Percentiles rank a stretch among this genome's conserved stretches.
phyloP scores from a whole-genome alignment of 768 basidiomycete genomes.

The Epithele typhae region DNA sequence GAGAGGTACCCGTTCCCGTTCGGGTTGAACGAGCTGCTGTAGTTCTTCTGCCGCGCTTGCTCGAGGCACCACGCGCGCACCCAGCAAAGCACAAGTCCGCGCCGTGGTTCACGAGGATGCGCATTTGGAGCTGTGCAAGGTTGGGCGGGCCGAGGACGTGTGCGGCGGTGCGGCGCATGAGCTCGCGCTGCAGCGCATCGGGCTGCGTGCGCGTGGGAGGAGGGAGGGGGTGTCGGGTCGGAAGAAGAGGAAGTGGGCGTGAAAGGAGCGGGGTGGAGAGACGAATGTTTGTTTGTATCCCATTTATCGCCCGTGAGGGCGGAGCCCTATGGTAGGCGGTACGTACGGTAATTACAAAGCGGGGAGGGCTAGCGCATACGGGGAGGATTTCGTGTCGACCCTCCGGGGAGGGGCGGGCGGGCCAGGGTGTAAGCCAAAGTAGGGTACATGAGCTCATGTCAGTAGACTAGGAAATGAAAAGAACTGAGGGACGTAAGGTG shows the following conservation, averaged over 20 bases:
- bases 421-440: no score
- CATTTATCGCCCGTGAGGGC: no score
- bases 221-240: neutral
- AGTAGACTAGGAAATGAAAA: no score
- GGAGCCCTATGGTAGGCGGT: no score
- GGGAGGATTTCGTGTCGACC: no score
- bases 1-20: slow-evolving; percentile 41
- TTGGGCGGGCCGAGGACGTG: slow-evolving; percentile 72
- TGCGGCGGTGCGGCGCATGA: slow-evolving; percentile 73
- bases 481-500: no score
- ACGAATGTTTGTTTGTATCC: no score
- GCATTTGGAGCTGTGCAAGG: slow-evolving; percentile 78
- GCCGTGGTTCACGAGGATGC: slow-evolving; percentile 85
- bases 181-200: slow-evolving; percentile 49
- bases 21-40: slow-evolving; percentile 32
- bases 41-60: slow-evolving; percentile 22
- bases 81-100: slow-evolving; percentile 75
- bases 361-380: no score
- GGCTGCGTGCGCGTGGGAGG: slow-evolving; percentile 36
- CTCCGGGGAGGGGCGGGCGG: no score
- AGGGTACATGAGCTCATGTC: no score
- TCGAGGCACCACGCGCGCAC: slow-evolving; percentile 53
- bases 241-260: neutral
- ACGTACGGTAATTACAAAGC: no score
- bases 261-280: neutral